These are phyloP conservation scores for Phytopythium mirpurense DNA, from an alignment of 352 stramenopile genomes.

Conservation along the genomic window DNA sequence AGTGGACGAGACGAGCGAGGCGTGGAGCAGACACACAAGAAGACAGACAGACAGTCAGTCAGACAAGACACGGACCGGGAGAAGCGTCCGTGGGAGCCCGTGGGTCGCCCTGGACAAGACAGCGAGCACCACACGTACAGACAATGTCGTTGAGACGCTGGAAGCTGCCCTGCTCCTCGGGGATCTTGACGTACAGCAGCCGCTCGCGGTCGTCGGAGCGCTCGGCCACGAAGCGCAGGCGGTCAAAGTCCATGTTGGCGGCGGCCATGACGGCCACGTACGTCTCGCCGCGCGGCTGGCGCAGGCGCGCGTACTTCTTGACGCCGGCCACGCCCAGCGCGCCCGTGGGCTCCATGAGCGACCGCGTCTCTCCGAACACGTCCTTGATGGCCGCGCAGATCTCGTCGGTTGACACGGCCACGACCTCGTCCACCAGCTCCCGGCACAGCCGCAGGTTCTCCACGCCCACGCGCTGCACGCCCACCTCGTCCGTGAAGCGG, in stretches of 20 bases:
- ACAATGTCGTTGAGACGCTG: constrained; percentile 73
- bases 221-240: constrained; percentile 94
- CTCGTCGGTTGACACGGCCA: constrained; percentile 97
- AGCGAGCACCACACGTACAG: no score
- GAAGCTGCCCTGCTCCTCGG: constrained; percentile 93
- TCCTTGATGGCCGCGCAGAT: constrained; percentile 92
- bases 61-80: no score
- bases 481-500: constrained; percentile 97
- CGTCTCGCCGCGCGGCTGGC: constrained; percentile 54
- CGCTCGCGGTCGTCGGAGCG: constrained; percentile 92
- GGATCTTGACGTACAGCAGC: constrained; percentile 95
- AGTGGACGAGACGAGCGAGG: no score
- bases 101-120: no score
- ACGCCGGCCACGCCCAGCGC: constrained; percentile 95
- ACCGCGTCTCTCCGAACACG: constrained; percentile 92
- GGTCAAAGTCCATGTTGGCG: constrained; percentile 99
- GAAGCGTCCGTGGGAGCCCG: no score
- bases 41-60: no score
- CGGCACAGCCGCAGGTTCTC: constrained; percentile 96
- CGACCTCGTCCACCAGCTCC: constrained; percentile 94
- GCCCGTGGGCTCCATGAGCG: constrained; percentile 94
- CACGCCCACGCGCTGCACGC: constrained; percentile 89
- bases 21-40: no score
- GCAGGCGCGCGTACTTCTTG: constrained; percentile 89
- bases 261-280: constrained; percentile 95